Percentiles rank a stretch among this genome's conserved stretches.
These are phyloP conservation scores for Mercurialis annua DNA, from an alignment of 345 rosid species.

Conservation along the genomic window DNA sequence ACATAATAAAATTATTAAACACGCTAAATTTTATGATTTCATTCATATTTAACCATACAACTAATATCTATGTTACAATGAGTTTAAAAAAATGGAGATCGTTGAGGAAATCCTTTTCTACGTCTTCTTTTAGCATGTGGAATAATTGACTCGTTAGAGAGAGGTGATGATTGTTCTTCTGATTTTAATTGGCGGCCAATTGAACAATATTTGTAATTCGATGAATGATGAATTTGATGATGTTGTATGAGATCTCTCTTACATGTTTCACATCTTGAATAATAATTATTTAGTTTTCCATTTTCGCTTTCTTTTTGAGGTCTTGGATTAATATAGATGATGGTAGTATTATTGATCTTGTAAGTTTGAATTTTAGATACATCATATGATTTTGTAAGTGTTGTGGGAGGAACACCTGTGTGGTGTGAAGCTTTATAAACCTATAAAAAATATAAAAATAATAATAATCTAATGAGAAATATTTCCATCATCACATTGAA, in stretches of 20 bases:
- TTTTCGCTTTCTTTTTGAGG: neutral
- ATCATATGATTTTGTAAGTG: neutral
- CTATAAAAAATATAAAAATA: neutral
- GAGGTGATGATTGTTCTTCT: neutral
- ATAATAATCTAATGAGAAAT: no score
- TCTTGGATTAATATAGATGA: neutral
- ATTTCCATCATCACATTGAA: no score
- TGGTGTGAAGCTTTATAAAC: neutral
- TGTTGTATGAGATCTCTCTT: neutral
- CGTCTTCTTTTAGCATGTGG: neutral
- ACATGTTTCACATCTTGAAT: neutral
- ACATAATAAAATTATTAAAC: no score
- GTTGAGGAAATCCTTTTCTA: neutral
- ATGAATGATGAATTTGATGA: neutral
- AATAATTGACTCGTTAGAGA: neutral
- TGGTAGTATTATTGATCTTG: neutral
- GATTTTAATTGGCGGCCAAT: neutral
- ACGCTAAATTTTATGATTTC: no score
- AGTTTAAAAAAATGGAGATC: no score
- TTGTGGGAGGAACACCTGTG: neutral
- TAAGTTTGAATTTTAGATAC: neutral
- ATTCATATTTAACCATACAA: no score
- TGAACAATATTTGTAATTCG: neutral
- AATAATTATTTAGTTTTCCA: neutral
- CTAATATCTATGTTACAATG: no score